Conservation (phyloP, 2,329 filamentous ascomycete genomes). For the Talaromyces marneffei region DNA sequence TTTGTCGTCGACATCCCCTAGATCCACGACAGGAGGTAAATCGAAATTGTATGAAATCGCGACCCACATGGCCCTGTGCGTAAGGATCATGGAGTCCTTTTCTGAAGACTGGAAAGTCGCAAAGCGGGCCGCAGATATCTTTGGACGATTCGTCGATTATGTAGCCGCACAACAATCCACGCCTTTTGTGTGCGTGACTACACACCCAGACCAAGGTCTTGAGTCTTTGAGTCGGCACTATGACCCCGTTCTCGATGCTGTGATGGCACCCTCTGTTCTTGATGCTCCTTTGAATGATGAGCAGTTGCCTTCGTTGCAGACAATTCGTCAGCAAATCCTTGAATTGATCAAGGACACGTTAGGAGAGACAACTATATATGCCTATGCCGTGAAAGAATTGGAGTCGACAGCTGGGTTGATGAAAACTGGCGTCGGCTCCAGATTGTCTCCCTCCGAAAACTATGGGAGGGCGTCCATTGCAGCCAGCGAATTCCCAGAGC, state of each 20-base stretch:
- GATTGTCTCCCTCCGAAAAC: neutral
- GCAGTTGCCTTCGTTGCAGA: neutral
- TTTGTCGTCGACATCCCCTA: neutral
- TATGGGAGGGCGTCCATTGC: neutral
- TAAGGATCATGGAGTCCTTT: slow-evolving; percentile 1
- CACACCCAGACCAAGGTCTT: neutral
- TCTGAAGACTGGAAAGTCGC: slow-evolving; percentile 2
- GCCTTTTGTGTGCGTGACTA: neutral
- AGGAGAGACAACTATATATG: slow-evolving; percentile 9
- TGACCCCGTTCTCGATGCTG: slow-evolving; percentile 6
- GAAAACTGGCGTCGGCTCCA: neutral
- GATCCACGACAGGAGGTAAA: neutral
- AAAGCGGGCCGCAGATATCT: neutral
- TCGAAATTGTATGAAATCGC: neutral
- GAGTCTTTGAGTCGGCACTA: neutral
- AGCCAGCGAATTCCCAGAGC: neutral
- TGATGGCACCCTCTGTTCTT: neutral
- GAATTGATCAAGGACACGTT: neutral
- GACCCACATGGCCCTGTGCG: neutral
- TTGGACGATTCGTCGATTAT: neutral
- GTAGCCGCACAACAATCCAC: neutral
- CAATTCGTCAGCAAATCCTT: neutral
- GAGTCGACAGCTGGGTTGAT: neutral
- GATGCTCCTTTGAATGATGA: neutral
- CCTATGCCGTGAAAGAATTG: neutral